phyloP scores from a whole-genome alignment of 169 alveolate species.

The Babesia ovis region DNA sequence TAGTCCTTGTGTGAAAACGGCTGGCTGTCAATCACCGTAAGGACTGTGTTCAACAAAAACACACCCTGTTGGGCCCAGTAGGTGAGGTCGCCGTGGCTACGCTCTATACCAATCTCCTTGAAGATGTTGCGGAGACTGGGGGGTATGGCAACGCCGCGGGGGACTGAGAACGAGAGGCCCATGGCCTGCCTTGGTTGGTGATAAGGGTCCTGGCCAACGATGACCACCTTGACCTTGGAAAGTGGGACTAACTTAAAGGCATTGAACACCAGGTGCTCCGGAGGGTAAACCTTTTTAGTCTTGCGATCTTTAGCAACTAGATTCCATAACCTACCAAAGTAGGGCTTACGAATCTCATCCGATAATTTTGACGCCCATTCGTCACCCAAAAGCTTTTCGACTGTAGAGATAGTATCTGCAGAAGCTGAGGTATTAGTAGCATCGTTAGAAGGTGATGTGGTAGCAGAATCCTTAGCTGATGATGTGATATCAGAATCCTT shows the following conservation, averaged over 20 bases:
- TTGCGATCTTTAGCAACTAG: constrained; percentile 74
- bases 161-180: constrained; percentile 97
- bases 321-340: constrained; percentile 75
- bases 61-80: constrained; percentile 99
- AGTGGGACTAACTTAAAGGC: constrained; percentile 86
- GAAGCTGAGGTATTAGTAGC: neutral
- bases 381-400: constrained; percentile 36
- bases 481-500: neutral
- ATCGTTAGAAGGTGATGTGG: neutral
- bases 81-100: constrained; percentile 95
- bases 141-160: constrained; percentile 90
- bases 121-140: constrained; percentile 96
- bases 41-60: constrained; percentile 91
- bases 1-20: constrained; percentile 89
- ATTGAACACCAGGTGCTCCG: constrained; percentile 81
- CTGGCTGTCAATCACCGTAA: constrained; percentile 91
- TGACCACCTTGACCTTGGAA: constrained; percentile 91
- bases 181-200: constrained; percentile 96
- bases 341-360: constrained; percentile 74
- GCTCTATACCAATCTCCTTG: constrained; percentile 87
- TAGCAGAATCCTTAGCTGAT: neutral
- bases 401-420: neutral
- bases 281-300: constrained; percentile 81
- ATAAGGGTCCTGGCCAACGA: constrained; percentile 98
- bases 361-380: constrained; percentile 63